phyloP scores from a whole-genome alignment of 2,329 filamentous ascomycete genomes.

The Tympanopsis confertula region DNA sequence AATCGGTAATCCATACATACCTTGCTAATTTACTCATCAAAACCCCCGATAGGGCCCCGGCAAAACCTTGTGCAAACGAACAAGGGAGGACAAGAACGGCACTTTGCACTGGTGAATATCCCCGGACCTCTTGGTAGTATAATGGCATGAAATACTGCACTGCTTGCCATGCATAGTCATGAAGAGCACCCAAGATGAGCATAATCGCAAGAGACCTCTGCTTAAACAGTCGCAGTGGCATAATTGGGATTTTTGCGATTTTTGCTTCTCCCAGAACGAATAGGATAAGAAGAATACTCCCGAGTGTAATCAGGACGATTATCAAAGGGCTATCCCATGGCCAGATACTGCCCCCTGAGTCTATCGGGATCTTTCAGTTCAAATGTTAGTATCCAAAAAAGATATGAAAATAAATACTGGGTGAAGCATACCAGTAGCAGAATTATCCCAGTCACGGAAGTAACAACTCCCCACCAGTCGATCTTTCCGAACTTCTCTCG shows the following conservation, averaged over 20 bases:
- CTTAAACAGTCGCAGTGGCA: constrained; percentile 8
- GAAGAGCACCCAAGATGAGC: constrained; percentile 21
- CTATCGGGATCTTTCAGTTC: constrained; percentile 10
- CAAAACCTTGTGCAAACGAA: constrained; percentile 10
- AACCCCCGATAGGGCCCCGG: constrained; percentile 9
- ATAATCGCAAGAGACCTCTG: constrained; percentile 6
- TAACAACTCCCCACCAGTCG: constrained; percentile 10
- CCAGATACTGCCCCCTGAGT: constrained; percentile 10
- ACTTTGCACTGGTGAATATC: constrained; percentile 10
- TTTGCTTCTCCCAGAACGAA: constrained; percentile 8
- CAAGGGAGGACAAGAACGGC: constrained; percentile 12
- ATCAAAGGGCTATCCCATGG: constrained; percentile 8
- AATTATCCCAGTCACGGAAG: constrained; percentile 6
- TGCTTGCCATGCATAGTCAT: constrained; percentile 36
- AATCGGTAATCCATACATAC: constrained; percentile 3
- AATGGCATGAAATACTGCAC: constrained; percentile 21
- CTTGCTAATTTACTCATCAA: constrained; percentile 10
- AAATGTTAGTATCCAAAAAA: background rate
- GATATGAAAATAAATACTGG: background rate
- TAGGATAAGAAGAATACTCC: constrained; percentile 6
- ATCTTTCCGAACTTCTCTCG: constrained; percentile 9
- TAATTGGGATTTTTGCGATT: constrained; percentile 9
- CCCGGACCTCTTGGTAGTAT: constrained; percentile 12
- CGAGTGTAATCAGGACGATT: constrained; percentile 6
- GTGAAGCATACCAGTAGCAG: constrained; percentile 7